Evolutionary conservation across 805 yeast species (phyloP), one percentile per base, ranked within the genome.

Genomic region (Starmerella apicola): DNA sequence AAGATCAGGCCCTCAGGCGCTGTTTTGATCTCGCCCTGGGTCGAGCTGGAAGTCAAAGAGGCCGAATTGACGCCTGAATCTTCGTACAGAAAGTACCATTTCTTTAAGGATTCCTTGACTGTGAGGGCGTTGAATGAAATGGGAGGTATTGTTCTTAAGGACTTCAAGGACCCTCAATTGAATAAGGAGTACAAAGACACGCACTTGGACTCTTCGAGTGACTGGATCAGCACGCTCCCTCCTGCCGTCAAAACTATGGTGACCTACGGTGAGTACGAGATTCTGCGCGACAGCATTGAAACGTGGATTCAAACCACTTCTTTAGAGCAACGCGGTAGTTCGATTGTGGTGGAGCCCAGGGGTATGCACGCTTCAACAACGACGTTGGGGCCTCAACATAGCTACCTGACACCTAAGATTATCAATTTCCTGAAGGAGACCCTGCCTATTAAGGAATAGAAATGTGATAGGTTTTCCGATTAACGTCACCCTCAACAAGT

Each of bases 251-350:
- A 32, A 15, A 22, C 34, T 13, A 23, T 38, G 15, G 20, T 39
- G 26, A 31, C 31, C 20, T 43, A 38, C 37, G 51, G 51, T 18
- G 43, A 33, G 22, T 22, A 23, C 16, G 51, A 48, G 41, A 20
- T 44, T 5, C 32, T 48, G n/a, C 32, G 44, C 1, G 48, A 41
- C 22, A 32, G 34, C 15, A 9, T 27, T 8, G 31, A 27, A 18
- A 18, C 13, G 31, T 27, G 13, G 9, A 18, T n/a, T 15, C 31
- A 18, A 15, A 8, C 9, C 31, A n/a, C 31, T 27, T n/a, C 9
- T n/a, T 18, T 27, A 18, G 15, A 13, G n/a, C 7, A 6, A 7
- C 31, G 31, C n/a, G 31, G 31, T 9, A 18, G 6, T 18, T 5
- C 9, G 8, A n/a, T 25, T 2, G 36, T 18, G 18, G 21, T 17